These are phyloP conservation scores for Phialophora chinensis DNA, from an alignment of 2,329 filamentous ascomycete genomes.

Conservation along the genomic window DNA sequence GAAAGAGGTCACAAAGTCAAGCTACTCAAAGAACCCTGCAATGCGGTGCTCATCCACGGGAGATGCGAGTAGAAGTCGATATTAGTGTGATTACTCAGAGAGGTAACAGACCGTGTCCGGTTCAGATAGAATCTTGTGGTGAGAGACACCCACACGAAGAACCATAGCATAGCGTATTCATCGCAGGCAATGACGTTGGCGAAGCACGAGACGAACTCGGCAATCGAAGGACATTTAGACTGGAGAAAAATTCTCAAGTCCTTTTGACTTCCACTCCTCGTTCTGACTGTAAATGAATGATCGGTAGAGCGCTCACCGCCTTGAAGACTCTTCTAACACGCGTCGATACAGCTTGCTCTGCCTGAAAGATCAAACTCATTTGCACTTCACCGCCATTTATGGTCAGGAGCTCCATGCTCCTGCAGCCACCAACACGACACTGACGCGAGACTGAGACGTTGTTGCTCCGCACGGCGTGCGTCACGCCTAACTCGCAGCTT, in stretches of 20 bases:
- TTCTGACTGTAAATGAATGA: neutral
- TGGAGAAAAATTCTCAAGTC: neutral
- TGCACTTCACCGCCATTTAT: neutral
- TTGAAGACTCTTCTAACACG: neutral
- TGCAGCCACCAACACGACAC: constrained; percentile 9
- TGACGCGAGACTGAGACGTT: constrained; percentile 6
- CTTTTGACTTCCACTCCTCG: neutral
- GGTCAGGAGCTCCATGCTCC: neutral
- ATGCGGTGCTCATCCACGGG: neutral
- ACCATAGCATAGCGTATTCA: neutral
- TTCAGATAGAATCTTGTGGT: neutral
- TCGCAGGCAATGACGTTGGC: no score
- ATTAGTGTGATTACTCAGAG: no score
- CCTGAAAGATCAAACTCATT: neutral
- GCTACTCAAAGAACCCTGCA: neutral
- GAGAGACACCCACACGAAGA: neutral
- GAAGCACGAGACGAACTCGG: no score
- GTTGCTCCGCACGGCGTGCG: neutral
- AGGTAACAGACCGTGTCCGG: no score
- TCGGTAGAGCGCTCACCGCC: neutral
- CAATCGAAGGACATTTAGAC: neutral
- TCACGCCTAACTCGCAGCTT: neutral
- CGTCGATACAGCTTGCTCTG: neutral
- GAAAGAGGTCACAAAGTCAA: no score
- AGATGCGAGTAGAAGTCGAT: no score